Base-by-base conservation (phyloP, 805 yeast genomes). In the Wickerhamomyces bisporus region DNA sequence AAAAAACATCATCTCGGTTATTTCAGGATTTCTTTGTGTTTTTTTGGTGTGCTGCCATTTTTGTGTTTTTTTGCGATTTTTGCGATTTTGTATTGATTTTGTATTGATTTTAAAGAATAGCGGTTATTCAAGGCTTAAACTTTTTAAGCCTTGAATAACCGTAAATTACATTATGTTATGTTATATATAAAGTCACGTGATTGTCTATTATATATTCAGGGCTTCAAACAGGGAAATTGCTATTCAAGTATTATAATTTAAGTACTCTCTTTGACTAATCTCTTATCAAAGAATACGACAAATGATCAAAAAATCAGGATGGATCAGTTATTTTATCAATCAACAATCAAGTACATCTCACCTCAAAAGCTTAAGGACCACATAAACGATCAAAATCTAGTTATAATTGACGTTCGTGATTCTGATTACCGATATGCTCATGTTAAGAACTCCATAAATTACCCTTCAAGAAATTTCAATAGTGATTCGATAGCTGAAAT, bases 321-420 rank as follows among this genome's bases (percentile, higher is more conserved):
- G n/a, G n/a, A n/a, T n/a, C n/a, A n/a, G 17, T 10, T 11, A 18
- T 18, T 15, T 10, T 12, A 26, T n/a, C 8, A 26, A 6, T 7
- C 28, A 15, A 27, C 19, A 11, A 14, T 27, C 17, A 15, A 6
- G 15, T 15, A 14, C 30, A 15, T n/a, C 5, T n/a, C 21, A 15
- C 31, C n/a, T 4, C 13, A 29, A 10, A n/a, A 8, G 17, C 13
- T 9, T 11, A 17, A 14, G 7, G 16, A 5, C n/a, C 23, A 18
- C 27, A 5, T 12, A 5, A 20, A 32, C 11, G 21, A 19, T 5
- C 11, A 17, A 7, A 29, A 30, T 14, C 25, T 46, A 8, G 39
- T 40, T 5, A 31, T 52, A 3, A 34, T 52, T 15, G 57, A 52
- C 28, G 57, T 52, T 8, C 30, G 57, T 21, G 53, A 45, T 28